A percentile compares a stretch with the other conserved stretches of the same genome.
Conservation (phyloP, 176 grass and related monocot genomes). For the Aegilops bicornis region DNA sequence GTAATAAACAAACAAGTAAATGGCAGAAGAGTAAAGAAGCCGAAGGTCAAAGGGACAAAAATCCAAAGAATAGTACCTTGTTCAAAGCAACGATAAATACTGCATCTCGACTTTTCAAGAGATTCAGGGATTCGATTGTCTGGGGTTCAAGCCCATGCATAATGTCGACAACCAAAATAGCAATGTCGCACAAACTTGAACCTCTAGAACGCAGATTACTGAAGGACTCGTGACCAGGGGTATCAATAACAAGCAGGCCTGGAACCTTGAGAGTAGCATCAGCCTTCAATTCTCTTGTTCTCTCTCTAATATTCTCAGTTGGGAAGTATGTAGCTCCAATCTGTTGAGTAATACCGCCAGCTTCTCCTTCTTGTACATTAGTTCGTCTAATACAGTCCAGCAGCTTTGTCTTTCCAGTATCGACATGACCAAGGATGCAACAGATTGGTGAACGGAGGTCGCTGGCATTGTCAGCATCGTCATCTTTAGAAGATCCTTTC, state of each 20-base stretch:
- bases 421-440: conserved; percentile 95
- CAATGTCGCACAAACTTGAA: conserved; percentile 96
- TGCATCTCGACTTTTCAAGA: conserved; percentile 69
- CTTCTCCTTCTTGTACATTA: conserved; percentile 95
- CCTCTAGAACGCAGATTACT: conserved; percentile 94
- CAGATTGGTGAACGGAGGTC: conserved; percentile 92
- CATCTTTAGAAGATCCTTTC: conserved; percentile 47
- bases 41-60: not conserved
- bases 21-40: conserved; percentile 13
- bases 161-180: conserved; percentile 97
- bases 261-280: conserved; percentile 94
- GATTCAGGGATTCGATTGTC: conserved; percentile 91
- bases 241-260: conserved; percentile 96
- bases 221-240: conserved; percentile 90
- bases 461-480: conserved; percentile 41
- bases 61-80: conserved; percentile 66
- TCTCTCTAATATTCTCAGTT: conserved; percentile 97
- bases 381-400: conserved; percentile 86
- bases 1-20: conserved; percentile 23
- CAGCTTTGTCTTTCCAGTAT: conserved; percentile 95
- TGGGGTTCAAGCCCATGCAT: conserved; percentile 97
- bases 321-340: conserved; percentile 96
- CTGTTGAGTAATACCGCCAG: conserved; percentile 96
- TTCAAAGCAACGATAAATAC: conserved; percentile 98
- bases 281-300: conserved; percentile 87